Evolutionary conservation across 768 basidiomycete genomes (phyloP).

Genomic region (Candolleomyces eurysporus): DNA sequence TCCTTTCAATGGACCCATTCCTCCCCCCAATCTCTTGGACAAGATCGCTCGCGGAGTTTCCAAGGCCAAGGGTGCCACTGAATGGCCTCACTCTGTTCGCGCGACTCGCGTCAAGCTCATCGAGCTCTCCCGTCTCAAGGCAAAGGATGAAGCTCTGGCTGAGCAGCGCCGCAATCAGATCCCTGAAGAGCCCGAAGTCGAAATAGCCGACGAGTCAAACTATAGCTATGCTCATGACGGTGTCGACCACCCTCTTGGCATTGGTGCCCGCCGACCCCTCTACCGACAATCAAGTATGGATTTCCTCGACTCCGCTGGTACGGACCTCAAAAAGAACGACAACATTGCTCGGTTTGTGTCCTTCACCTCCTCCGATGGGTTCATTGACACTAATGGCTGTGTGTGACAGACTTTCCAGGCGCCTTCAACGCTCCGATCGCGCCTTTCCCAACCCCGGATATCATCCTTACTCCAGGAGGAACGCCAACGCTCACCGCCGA

Average conservation of each 20-base stretch:
- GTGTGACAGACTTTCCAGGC: slow-evolving; percentile 54
- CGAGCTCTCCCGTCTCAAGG: slow-evolving; percentile 68
- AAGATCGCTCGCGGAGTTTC: slow-evolving; percentile 79
- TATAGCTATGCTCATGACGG: slow-evolving; percentile 27
- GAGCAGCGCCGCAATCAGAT: slow-evolving; percentile 38
- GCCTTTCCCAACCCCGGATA: slow-evolving; percentile 47
- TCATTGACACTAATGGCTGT: slow-evolving; percentile 9
- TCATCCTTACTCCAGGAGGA: slow-evolving; percentile 57
- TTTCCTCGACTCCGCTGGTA: slow-evolving; percentile 59
- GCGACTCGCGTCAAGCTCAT: slow-evolving; percentile 82
- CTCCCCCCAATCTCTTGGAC: slow-evolving; percentile 83
- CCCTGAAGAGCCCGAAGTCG: slow-evolving; percentile 48
- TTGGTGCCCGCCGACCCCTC: slow-evolving; percentile 49
- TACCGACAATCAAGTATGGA: slow-evolving; percentile 89
- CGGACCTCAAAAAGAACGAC: slow-evolving; percentile 47
- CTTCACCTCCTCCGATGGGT: not conserved
- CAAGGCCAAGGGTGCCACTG: slow-evolving; percentile 69
- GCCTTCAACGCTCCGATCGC: slow-evolving; percentile 64
- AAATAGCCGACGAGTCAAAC: slow-evolving; percentile 29
- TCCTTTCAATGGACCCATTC: slow-evolving; percentile 81
- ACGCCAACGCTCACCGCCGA: slow-evolving; percentile 31
- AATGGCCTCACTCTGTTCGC: slow-evolving; percentile 83
- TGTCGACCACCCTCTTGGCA: slow-evolving; percentile 22
- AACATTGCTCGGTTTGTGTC: slow-evolving; percentile 59
- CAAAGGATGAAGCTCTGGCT: slow-evolving; percentile 45